Evolutionary conservation across 768 basidiomycete genomes (phyloP), one percentile per base, ranked within the genome.

Genomic region (Lactarius indigo): DNA sequence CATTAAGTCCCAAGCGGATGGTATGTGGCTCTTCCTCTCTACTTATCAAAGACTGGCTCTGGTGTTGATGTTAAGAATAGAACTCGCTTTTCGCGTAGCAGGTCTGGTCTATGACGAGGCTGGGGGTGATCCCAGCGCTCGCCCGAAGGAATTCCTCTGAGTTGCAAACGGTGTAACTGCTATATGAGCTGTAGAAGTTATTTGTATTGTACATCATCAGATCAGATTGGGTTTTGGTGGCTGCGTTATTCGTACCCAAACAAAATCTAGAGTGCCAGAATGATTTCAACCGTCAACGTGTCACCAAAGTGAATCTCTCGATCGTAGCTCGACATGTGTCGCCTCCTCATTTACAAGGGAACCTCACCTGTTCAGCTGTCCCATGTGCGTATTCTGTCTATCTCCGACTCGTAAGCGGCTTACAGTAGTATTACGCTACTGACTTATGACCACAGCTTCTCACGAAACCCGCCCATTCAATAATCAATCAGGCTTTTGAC

Each of bases 401-500:
- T 23, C 23, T 20, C n/a, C n/a, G n/a, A n/a, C n/a, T n/a, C 12
- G 17, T 20, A 33, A 56, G 42, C 7, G 35, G 23, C 54, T 9
- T 26, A n/a, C n/a, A n/a, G n/a, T n/a, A n/a, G n/a, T n/a, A n/a
- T 9, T 35, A 13, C 15, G 26, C 39, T 7, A 59, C 50, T 63
- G 23, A 56, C 28, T 8, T 28, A 20, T n/a, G 35, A 55, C 5
- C 64, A 23, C 70, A 93, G 85, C 85, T 98, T n/a, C 83, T 98
- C 71, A 98, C 96, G 54, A 84, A 92, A 57, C 96, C 96, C 59
- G 89, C 89, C 67, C 96, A 98, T 79, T 94, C 92, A 3, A 97
- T 98, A 79, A 97, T 96, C 76, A 96, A 96, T 76, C 94, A 97
- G 79, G 94, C 96, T 0, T 96, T 94, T 73, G 96, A 98, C 78